phyloP scores from a whole-genome alignment of 371 early-diverging fungal species.

The Phascolomyces articulosus region DNA sequence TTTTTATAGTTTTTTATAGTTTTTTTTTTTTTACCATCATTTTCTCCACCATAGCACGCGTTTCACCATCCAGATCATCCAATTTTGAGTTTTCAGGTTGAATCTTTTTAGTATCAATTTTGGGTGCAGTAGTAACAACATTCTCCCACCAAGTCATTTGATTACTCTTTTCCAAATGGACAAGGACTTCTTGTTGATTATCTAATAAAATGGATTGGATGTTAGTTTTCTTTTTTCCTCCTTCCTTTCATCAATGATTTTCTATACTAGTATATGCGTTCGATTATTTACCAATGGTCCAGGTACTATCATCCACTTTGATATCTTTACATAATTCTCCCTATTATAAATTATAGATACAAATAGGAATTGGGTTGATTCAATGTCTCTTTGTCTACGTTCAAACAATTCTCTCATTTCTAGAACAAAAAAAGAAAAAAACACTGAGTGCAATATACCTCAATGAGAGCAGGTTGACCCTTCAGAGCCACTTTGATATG shows the following conservation, averaged over 20 bases:
- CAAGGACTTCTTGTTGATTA: slow-evolving; percentile 70
- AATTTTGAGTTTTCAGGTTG: slow-evolving; percentile 91
- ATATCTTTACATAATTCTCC: slow-evolving; percentile 76
- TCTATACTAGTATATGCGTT: background rate
- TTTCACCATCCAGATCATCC: slow-evolving; percentile 89
- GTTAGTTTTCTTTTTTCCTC: too few species aligned
- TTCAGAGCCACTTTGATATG: slow-evolving; percentile 76
- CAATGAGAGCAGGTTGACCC: slow-evolving; percentile 75
- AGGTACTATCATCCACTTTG: slow-evolving; percentile 83
- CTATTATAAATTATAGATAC: slow-evolving; percentile 46
- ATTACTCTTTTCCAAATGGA: slow-evolving; percentile 88
- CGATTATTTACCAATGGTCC: slow-evolving; percentile 69
- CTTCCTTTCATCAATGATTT: background rate
- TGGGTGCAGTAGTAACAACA: slow-evolving; percentile 81
- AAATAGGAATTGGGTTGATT: background rate
- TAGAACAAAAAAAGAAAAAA: too few species aligned
- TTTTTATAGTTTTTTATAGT: too few species aligned
- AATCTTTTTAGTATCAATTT: slow-evolving; percentile 89
- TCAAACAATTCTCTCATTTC: too few species aligned
- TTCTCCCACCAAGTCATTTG: slow-evolving; percentile 92
- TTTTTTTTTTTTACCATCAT: slow-evolving; percentile 64
- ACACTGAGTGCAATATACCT: too few species aligned
- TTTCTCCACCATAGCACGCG: slow-evolving; percentile 86
- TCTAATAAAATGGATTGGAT: too few species aligned
- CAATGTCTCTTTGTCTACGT: background rate